phyloP scores from a whole-genome alignment of 768 basidiomycete genomes.

The Hemileccinum impolitum region DNA sequence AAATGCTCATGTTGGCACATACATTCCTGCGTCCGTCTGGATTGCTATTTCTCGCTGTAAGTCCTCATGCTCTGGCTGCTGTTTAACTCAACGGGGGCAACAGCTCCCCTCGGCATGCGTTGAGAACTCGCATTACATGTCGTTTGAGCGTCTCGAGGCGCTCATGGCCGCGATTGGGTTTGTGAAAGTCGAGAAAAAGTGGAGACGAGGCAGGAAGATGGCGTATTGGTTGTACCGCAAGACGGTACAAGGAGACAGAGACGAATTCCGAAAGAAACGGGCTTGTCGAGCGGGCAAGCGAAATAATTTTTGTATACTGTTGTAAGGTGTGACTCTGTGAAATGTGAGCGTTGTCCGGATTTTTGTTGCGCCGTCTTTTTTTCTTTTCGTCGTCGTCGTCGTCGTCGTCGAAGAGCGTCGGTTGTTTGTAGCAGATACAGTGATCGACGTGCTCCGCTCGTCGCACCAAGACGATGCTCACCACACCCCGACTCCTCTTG shows the following conservation, averaged over 20 bases:
- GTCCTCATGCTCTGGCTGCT: conserved; percentile 22
- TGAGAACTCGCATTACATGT: conserved; percentile 80
- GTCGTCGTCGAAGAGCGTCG: conserved; percentile 18
- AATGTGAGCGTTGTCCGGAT: not conserved
- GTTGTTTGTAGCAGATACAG: conserved; percentile 34
- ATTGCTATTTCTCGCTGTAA: conserved; percentile 66
- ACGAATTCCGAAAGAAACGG: conserved; percentile 49
- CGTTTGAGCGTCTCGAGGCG: conserved; percentile 50
- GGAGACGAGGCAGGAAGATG: conserved; percentile 77
- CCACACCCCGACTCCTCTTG: conserved; percentile 31
- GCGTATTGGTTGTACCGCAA: conserved; percentile 82
- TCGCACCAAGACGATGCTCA: conserved; percentile 28
- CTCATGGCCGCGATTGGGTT: conserved; percentile 70
- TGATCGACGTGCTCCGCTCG: conserved; percentile 19
- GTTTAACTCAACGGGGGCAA: conserved; percentile 9
- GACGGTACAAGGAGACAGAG: conserved; percentile 4
- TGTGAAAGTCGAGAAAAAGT: conserved; percentile 50
- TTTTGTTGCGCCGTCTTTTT: conserved; percentile 3
- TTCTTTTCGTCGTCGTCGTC: conserved; percentile 5
- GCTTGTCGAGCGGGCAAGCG: conserved; percentile 62
- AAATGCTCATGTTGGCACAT: conserved; percentile 65
- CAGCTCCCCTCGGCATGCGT: conserved; percentile 86
- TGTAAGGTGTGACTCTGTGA: conserved; percentile 20
- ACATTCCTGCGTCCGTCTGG: conserved; percentile 52
- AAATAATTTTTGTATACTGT: conserved; percentile 75